Evolutionary conservation across 345 rosid genomes (phyloP), one percentile per base, ranked within the genome.

Genomic region (Melaleuca quinquenervia): DNA sequence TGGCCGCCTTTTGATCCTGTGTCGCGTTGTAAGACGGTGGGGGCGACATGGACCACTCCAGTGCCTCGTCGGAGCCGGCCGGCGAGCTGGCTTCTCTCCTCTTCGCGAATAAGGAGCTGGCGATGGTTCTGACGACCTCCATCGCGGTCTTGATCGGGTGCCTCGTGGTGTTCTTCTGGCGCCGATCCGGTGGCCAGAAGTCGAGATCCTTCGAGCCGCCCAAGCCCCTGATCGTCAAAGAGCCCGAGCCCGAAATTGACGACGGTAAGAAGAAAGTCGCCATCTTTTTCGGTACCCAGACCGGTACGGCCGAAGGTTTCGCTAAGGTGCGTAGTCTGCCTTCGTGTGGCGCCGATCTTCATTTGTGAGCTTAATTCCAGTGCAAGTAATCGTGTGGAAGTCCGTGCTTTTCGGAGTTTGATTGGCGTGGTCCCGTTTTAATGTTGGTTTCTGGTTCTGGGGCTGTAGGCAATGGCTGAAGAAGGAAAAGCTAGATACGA

Each of bases 401-500:
- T 56, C 26, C 16, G 24, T 84, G 32, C 45, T 45, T 32, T 60
- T 36, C 7, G 21, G 29, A 9, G 49, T 56, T 84, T 24, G 75
- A 41, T 84, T 56, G 51, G 48, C 49, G 50, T 82, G 50, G 48
- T 20, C 70, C 36, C 50, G 60, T 44, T 60, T 54, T 53, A 62
- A 58, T 64, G 44, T 51, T 52, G 58, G 84, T 51, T 24, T 26
- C 24, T 44, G 84, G 60, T 51, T 27, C 41, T 52, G 29, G 84
- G 80, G 80, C 51, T 84, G 49, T 51, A 92, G 94, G 92, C 94
- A 76, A 83, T 92, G 62, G 89, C 90, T 52, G 99, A 98, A 82
- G 99, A 98, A 92, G 98, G 94, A 58, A 94, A 86, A 89, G 94
- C 94, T 15, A 94, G 98, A 84, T 98, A 98, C 82, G 99, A 96